Conservation (phyloP, 2,329 filamentous ascomycete genomes). For the Exophiala alcalophila region DNA sequence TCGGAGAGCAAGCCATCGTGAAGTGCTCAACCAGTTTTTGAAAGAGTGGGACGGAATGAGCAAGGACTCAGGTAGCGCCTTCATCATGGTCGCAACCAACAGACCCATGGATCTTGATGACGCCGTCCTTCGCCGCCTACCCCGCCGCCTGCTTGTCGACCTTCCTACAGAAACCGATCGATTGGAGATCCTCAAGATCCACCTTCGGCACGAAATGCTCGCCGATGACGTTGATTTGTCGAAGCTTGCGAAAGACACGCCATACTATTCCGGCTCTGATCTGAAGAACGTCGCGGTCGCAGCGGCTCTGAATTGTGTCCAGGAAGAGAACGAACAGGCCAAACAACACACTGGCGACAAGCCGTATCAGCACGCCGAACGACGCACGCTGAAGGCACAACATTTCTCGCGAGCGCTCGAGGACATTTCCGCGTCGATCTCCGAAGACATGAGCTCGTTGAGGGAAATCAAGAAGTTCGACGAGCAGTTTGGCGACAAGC, state of each 20-base stretch:
- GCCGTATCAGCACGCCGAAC: conserved; percentile 63
- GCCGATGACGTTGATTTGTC: conserved; percentile 43
- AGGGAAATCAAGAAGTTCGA: conserved; percentile 91
- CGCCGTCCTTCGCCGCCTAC: conserved; percentile 51
- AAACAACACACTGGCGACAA: conserved; percentile 25
- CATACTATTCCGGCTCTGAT: conserved; percentile 52
- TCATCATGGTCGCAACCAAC: conserved; percentile 98
- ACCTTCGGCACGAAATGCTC: conserved; percentile 48
- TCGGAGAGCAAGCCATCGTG: conserved; percentile 70
- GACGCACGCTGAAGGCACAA: conserved; percentile 59
- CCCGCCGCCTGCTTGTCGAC: conserved; percentile 49
- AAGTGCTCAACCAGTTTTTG: conserved; percentile 94
- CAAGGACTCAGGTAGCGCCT: conserved; percentile 64
- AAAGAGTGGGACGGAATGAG: conserved; percentile 96
- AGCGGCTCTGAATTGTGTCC: conserved; percentile 49
- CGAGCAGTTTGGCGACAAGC: conserved; percentile 85
- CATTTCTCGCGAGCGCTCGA: conserved; percentile 85
- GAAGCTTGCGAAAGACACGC: conserved; percentile 45
- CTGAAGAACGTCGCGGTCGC: conserved; percentile 52
- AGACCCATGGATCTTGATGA: conserved; percentile 87
- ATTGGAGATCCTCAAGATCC: conserved; percentile 48
- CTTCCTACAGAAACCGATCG: conserved; percentile 48
- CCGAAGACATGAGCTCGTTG: conserved; percentile 86
- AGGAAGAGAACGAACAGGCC: conserved; percentile 44
- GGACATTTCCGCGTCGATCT: conserved; percentile 89